Percentiles rank a stretch among this genome's conserved stretches.
Evolutionary conservation across 1,284 basidiomycete genomes (phyloP).

Genomic region (Trichosporon coremiiforme): DNA sequence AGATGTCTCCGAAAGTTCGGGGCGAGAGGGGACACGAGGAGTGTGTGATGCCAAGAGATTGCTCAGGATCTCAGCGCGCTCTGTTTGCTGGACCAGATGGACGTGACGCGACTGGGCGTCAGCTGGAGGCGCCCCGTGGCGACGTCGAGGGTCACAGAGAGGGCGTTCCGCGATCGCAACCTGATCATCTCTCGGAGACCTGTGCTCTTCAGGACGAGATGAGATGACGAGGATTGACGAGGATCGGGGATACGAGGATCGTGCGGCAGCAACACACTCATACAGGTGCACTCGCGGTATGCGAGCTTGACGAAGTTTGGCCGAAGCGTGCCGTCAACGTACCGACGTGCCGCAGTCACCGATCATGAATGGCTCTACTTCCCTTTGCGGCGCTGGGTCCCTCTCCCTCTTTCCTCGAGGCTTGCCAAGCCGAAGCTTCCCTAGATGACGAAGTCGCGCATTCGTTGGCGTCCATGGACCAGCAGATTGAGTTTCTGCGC

Average conservation of each 20-base stretch:
- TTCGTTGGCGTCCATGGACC: background rate
- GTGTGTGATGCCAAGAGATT: background rate
- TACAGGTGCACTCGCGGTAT: background rate
- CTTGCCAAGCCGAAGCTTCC: background rate
- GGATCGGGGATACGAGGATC: no score
- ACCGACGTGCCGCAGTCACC: background rate
- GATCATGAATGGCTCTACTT: background rate
- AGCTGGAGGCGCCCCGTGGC: background rate
- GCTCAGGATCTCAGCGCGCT: background rate
- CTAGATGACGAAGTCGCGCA: background rate
- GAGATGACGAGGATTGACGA: no score
- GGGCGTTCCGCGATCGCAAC: no score
- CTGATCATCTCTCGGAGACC: no score
- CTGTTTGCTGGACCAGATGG: background rate
- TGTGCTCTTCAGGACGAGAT: no score
- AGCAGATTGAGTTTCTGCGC: background rate
- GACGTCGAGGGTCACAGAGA: background rate
- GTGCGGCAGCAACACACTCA: no score
- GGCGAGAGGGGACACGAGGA: background rate
- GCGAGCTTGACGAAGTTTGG: background rate
- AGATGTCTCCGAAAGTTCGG: background rate
- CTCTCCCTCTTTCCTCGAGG: background rate
- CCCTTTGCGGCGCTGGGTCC: background rate
- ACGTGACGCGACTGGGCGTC: background rate
- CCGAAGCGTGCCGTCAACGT: background rate